Percentiles rank a stretch among this genome's conserved stretches.
Evolutionary conservation across 805 yeast species (phyloP).

Genomic region (Candida corydali): DNA sequence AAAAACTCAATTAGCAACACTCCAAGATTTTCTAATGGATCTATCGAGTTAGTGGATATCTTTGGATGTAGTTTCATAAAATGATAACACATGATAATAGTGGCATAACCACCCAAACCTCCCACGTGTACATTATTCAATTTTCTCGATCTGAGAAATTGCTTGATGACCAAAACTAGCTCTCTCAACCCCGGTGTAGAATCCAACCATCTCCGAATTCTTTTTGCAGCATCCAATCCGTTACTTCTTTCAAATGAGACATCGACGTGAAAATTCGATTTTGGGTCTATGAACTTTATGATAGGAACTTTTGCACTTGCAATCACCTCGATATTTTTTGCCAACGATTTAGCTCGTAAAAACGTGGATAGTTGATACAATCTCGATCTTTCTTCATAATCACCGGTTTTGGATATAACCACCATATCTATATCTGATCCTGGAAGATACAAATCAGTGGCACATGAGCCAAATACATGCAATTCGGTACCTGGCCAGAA

Average conservation of each 20-base stretch:
- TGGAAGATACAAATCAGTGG: slow-evolving; percentile 89
- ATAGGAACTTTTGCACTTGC: slow-evolving; percentile 93
- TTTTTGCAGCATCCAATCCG: slow-evolving; percentile 78
- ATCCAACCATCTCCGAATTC: slow-evolving; percentile 70
- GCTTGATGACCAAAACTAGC: slow-evolving; percentile 77
- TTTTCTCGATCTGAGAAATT: slow-evolving; percentile 71
- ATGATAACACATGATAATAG: slow-evolving; percentile 80
- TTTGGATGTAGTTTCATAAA: slow-evolving; percentile 80
- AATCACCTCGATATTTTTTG: slow-evolving; percentile 74
- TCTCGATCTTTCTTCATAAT: slow-evolving; percentile 57
- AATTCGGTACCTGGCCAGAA: slow-evolving; percentile 79
- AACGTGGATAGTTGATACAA: slow-evolving; percentile 71
- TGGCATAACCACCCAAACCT: slow-evolving; percentile 91
- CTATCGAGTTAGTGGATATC: slow-evolving; percentile 59
- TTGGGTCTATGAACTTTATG: slow-evolving; percentile 79
- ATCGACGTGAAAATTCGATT: slow-evolving; percentile 72
- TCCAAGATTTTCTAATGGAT: slow-evolving; percentile 74
- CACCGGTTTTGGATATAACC: slow-evolving; percentile 57
- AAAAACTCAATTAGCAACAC: slow-evolving; percentile 85
- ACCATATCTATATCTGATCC: slow-evolving; percentile 97
- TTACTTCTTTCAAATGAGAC: slow-evolving; percentile 83
- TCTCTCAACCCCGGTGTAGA: slow-evolving; percentile 78
- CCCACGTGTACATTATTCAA: slow-evolving; percentile 88
- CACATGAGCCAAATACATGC: slow-evolving; percentile 89
- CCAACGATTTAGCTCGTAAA: slow-evolving; percentile 57